Evolutionary conservation across 257 asterid genomes (phyloP), one percentile per base, ranked within the genome.

Genomic region (Echites panduratus): DNA sequence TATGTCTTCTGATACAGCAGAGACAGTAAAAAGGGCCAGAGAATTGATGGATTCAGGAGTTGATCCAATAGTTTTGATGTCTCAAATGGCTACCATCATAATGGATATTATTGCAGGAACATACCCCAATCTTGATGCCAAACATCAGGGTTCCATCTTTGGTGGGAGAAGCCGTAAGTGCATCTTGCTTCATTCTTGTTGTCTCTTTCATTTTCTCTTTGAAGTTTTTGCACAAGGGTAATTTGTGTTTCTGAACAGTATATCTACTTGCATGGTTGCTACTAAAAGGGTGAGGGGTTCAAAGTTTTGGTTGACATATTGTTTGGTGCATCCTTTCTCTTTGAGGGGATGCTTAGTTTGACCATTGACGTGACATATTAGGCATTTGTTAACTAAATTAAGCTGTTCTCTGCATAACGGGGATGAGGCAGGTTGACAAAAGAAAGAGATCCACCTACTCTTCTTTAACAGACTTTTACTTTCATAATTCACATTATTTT

Each of bases 101-200:
- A 96, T 95, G 73, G 99, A 95, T 84, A 87, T 92, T 71, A 95
- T 95, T 71, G 95, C 95, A 24, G 99, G 98, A 71, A 88, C 93
- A 76, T 85, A 81, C 79, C 87, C 87, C 1, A 78, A 48, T 63
- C 78, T 66, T 52, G 96, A 86, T 73, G 61, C 41, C 48, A 85
- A 82, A 71, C 83, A 65, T 40, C 74, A 74, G 66, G 86, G 80
- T 78, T 83, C 90, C 70, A 78, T 80, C 77, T 81, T 89, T 13
- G 86, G 89, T 44, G 85, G 87, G 57, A 79, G 82, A 75, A 81
- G 79, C 74, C 76, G 97, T 94, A 82, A 89, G 98, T 86, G 47
- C 48, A 66, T 9, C 76, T 53, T 41, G 29, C 67, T 66, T 79
- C 40, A 44, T 59, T 68, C 58, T 68, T 45, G 29, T 57, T 22